Evolutionary conservation across 768 basidiomycete species (phyloP), one percentile per base, ranked within the genome.

Genomic region (Agrocybe pediades): DNA sequence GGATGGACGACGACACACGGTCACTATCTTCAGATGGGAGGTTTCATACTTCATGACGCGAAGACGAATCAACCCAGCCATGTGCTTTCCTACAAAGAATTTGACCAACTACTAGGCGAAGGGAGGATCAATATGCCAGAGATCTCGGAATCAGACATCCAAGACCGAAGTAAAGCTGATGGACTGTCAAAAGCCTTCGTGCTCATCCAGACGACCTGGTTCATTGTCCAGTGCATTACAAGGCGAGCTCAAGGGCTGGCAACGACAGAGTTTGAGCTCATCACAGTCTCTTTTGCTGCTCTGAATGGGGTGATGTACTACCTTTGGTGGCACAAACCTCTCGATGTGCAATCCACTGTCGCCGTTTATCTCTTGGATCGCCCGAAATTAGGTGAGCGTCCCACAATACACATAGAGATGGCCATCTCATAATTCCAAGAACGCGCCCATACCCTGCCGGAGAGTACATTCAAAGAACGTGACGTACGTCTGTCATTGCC

Each of bases 321-420:
- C 42, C 55, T 61, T 29, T 55, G 56, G 47, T 58, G 51, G 57
- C 46, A 61, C 25, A 63, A 63, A 33, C 62, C 62, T 3, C 44
- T 59, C n/a, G 56, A 59, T 29, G 62, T 56, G 17, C 52, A 29
- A 4, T 30, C 42, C 20, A 40, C 57, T 11, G 29, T 62, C 8
- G 46, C 24, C 6, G 45, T 57, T 6, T 33, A 51, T 29, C 49
- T 51, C 13, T 24, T 51, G 19, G 20, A 36, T 19, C 20, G 19
- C 5, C 17, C 13, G 17, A 4, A 26, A 24, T 8, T 16, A 2
- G 23, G 13, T 49, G 13, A 2, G 15, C 1, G n/a, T 16, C 6
- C 33, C 15, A 21, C 7, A 25, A 24, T 15, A 29, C 21, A 30
- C 29, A 30, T 30, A 30, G n/a, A n/a, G n/a, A n/a, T n/a, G n/a